Evolutionary conservation across 2,329 filamentous ascomycete species (phyloP).

Genomic region (Dothideomycetes sp.): DNA sequence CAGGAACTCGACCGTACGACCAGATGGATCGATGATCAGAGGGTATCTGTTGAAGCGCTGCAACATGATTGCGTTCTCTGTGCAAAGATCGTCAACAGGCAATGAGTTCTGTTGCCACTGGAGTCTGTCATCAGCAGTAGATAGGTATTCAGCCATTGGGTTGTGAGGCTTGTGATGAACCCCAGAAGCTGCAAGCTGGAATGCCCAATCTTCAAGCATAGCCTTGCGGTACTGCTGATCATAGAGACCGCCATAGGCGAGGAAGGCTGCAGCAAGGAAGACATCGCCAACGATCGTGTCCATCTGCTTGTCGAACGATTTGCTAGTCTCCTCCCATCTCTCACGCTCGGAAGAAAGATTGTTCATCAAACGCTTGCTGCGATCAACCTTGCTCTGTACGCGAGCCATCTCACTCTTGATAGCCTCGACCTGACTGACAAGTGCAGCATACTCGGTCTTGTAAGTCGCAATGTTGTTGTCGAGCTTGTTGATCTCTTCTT

Average conservation of each 20-base stretch:
- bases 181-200: constrained; percentile 87
- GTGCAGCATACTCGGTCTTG: constrained; percentile 88
- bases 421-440: constrained; percentile 93
- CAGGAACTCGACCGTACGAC: constrained; percentile 86
- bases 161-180: constrained; percentile 90
- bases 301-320: constrained; percentile 96
- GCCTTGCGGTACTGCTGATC: constrained; percentile 96
- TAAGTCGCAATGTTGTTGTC: constrained; percentile 89
- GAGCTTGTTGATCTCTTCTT: constrained; percentile 73
- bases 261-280: constrained; percentile 88
- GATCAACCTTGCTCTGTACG: constrained; percentile 95
- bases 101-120: constrained; percentile 91
- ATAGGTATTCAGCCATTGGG: constrained; percentile 90
- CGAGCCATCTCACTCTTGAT: constrained; percentile 96
- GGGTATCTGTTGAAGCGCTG: constrained; percentile 98
- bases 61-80: constrained; percentile 94
- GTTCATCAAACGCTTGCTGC: constrained; percentile 87
- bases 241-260: constrained; percentile 93
- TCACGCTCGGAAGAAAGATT: constrained; percentile 87
- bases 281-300: constrained; percentile 93
- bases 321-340: constrained; percentile 95
- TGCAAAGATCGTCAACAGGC: constrained; percentile 94
- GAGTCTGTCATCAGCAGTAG: constrained; percentile 88
- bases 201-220: constrained; percentile 96
- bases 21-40: constrained; percentile 95